These are phyloP conservation scores for Cystobasidium slooffiae DNA, from an alignment of 1,284 basidiomycete genomes.

Conservation along the genomic window DNA sequence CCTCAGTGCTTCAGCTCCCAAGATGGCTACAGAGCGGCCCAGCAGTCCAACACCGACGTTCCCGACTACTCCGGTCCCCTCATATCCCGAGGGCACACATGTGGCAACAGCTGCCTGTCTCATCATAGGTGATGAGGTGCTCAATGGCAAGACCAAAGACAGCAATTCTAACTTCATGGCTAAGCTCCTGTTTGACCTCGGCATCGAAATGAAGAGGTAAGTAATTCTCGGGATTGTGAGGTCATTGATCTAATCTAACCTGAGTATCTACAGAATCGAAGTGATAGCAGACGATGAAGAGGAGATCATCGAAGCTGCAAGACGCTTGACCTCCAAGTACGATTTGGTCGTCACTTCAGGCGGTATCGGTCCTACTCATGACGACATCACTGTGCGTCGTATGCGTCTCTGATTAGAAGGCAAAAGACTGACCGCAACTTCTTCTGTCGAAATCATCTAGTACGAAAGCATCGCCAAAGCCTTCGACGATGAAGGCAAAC, in stretches of 20 bases:
- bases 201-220: constrained; percentile 72
- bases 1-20: background rate
- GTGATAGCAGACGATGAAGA: constrained; percentile 88
- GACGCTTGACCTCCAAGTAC: constrained; percentile 77
- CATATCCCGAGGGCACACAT: constrained; percentile 53
- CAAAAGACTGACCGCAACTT: background rate
- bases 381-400: constrained; percentile 28
- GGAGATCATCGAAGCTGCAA: constrained; percentile 84
- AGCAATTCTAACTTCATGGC: constrained; percentile 68
- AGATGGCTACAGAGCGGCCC: constrained; percentile 3
- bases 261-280: constrained; percentile 66
- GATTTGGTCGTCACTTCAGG: constrained; percentile 87
- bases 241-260: background rate
- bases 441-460: constrained; percentile 68
- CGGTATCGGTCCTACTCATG: constrained; percentile 66
- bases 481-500: constrained; percentile 67
- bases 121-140: constrained; percentile 65
- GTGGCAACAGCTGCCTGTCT: constrained; percentile 74
- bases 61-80: constrained; percentile 11
- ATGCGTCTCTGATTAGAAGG: background rate
- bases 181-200: constrained; percentile 79
- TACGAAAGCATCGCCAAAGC: constrained; percentile 84
- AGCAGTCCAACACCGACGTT: constrained; percentile 5
- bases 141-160: constrained; percentile 65
- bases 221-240: background rate